These are phyloP conservation scores for Fusarium abutilonis DNA, from an alignment of 2,329 filamentous ascomycete species.

Conservation along the genomic window DNA sequence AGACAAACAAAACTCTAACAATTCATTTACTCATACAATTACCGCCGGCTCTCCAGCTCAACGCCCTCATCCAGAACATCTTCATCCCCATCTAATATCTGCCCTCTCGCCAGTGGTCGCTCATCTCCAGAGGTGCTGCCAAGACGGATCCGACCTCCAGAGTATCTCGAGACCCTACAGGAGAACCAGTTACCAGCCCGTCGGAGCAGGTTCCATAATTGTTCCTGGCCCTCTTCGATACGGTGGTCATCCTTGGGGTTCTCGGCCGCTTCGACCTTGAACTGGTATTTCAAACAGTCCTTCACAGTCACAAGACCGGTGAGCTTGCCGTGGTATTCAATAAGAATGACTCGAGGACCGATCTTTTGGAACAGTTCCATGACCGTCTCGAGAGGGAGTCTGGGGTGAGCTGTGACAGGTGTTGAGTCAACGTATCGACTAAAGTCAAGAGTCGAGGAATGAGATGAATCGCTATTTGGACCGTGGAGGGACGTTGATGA, in stretches of 20 bases:
- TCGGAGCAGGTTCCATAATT: constrained; percentile 69
- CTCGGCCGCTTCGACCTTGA: constrained; percentile 91
- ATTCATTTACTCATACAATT: constrained; percentile 11
- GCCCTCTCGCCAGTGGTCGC: constrained; percentile 55
- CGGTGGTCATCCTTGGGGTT: constrained; percentile 70
- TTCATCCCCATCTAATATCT: constrained; percentile 56
- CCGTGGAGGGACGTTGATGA: constrained; percentile 49
- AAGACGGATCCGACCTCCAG: constrained; percentile 67
- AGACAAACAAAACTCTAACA: constrained; percentile 9
- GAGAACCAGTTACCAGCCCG: constrained; percentile 67
- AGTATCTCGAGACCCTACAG: constrained; percentile 61
- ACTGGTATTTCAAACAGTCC: constrained; percentile 96
- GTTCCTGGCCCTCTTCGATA: constrained; percentile 68
- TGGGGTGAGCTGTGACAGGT: constrained; percentile 89
- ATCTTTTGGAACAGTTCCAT: constrained; percentile 99
- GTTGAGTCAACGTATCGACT: constrained; percentile 88
- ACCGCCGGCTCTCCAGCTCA: constrained; percentile 55
- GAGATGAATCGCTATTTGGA: constrained; percentile 30
- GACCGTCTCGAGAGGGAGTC: constrained; percentile 91
- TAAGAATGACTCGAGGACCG: constrained; percentile 89
- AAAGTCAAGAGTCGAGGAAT: constrained; percentile 75
- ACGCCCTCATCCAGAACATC: constrained; percentile 55
- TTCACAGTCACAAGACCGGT: constrained; percentile 93
- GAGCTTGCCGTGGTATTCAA: constrained; percentile 87
- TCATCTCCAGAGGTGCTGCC: constrained; percentile 52